Base-by-base conservation (phyloP, 2,329 filamentous ascomycete genomes). In the Triangularia verruculosa region DNA sequence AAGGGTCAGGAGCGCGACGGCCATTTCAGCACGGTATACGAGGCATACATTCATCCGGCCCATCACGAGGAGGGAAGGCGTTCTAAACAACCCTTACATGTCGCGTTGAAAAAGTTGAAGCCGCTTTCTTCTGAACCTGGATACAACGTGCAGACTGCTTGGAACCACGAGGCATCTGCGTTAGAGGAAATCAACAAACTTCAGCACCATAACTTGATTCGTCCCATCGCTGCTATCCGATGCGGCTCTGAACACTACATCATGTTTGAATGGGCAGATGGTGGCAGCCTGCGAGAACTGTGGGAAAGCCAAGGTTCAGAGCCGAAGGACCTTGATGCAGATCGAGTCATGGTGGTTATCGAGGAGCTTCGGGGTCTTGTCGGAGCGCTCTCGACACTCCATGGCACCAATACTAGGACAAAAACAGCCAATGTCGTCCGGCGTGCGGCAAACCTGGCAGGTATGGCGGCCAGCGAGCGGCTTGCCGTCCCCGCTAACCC, bases 261-360 rank as follows among this genome's bases (percentile, higher is more conserved):
- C 56, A 58, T 58, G 56, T 58, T 58, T 27, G 56, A 58, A 11
- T 58, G 56, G 56, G 56, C 56, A 17, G 32, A 58, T 13, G 56
- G 56, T 5, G 56, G 56, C n/a, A 58, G 32, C 27, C 56, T 58
- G 15, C 56, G 56, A 17, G 22, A 32, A 9, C 13, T 58, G n/a
- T 58, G 56, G 56, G 12, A 58, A 32, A 25, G 22, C 20, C 56
- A 58, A 25, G 56, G 56, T 12, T 20, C 34, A 27, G 22, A 43
- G 20, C 56, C 56, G 4, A 58, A 43, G 13, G 32, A 25, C 13
- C 32, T 58, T 2, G 11, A 25, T 17, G 28, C 56, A 0, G 32
- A 58, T 27, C 56, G 56, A 24, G 25, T 58, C 20, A 58, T 58
- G 56, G 7, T 11, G 1, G 34, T 47, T 25, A 13, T 58, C 9